Base-by-base conservation (phyloP, 169 alveolate species). In the Cystoisospora suis region DNA sequence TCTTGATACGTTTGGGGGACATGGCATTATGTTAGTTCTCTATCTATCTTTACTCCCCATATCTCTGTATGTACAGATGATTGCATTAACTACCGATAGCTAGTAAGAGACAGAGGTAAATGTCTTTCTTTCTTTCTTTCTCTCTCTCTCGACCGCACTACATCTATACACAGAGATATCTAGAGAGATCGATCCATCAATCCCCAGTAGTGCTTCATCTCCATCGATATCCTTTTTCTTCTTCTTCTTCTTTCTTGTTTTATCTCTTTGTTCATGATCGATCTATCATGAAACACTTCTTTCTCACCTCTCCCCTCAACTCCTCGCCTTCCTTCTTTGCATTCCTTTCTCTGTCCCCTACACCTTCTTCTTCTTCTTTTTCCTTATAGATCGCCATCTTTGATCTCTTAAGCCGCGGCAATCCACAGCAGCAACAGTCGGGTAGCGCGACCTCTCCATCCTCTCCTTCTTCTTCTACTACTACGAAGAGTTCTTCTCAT, bases 401-500 rank as follows among this genome's bases (percentile, higher is more conserved):
- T n/a, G 77, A 65, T n/a, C 77, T 65, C 45, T 17, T 65, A 17
- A 65, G 77, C 34, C 77, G 12, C 77, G 77, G 77, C 40, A n/a
- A n/a, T n/a, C n/a, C n/a, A n/a, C n/a, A n/a, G n/a, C n/a, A n/a
- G n/a, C n/a, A n/a, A n/a, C n/a, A n/a, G n/a, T 65, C 77, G n/a
- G 36, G 27, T 15, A 1, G 42, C 34, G 9, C 77, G 44, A 5
- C 42, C 23, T 38, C 46, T 38, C 23, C 81, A 34, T 70, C 58
- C 81, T 70, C 46, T 70, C 23, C 46, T 23, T 23, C 23, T 38
- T 15, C 65, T 38, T 46, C 70, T 15, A 9, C 86, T 23, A 58
- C 42, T 0, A 29, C 34, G 70, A 9, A 27, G 70, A 27, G 27
- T 58, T 58, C n/a, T 58, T 58, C n/a, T 27, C n/a, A 27, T 58